Evolutionary conservation across 129 eudicot genomes (phyloP).

Genomic region (Arctium lappa): DNA sequence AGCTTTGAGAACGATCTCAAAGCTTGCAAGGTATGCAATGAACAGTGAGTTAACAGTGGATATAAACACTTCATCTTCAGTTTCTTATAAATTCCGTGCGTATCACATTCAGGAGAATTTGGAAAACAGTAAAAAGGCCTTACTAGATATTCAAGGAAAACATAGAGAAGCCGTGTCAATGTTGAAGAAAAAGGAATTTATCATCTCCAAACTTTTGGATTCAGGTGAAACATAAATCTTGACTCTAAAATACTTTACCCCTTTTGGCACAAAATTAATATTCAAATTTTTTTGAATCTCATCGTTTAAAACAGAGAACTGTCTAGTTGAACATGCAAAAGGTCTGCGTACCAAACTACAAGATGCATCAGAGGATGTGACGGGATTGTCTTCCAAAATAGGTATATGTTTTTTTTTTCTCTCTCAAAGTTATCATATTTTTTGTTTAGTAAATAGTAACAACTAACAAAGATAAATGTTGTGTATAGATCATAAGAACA

Average conservation of each 20-base stretch:
- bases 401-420: slow-evolving; percentile 38
- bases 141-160: slow-evolving; percentile 67
- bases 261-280: background rate
- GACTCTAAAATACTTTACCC: background rate
- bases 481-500: slow-evolving; percentile 67
- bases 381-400: slow-evolving; percentile 48
- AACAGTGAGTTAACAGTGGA: background rate
- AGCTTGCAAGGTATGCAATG: slow-evolving; percentile 69
- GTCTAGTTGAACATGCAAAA: slow-evolving; percentile 67
- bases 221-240: slow-evolving; percentile 51
- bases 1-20: slow-evolving; percentile 59
- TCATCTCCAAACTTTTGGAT: slow-evolving; percentile 65
- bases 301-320: slow-evolving; percentile 47
- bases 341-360: slow-evolving; percentile 62
- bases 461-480: slow-evolving; percentile 15
- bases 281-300: background rate
- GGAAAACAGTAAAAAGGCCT: slow-evolving; percentile 50
- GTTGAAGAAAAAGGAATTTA: slow-evolving; percentile 65
- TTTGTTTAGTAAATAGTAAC: background rate
- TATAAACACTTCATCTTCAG: background rate
- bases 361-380: slow-evolving; percentile 73
- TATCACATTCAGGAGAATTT: slow-evolving; percentile 46
- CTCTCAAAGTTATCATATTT: slow-evolving; percentile 1
- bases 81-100: slow-evolving; percentile 6
- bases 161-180: slow-evolving; percentile 40